phyloP scores from a whole-genome alignment of 2,329 filamentous ascomycete species.

The Ophiostoma sp. region DNA sequence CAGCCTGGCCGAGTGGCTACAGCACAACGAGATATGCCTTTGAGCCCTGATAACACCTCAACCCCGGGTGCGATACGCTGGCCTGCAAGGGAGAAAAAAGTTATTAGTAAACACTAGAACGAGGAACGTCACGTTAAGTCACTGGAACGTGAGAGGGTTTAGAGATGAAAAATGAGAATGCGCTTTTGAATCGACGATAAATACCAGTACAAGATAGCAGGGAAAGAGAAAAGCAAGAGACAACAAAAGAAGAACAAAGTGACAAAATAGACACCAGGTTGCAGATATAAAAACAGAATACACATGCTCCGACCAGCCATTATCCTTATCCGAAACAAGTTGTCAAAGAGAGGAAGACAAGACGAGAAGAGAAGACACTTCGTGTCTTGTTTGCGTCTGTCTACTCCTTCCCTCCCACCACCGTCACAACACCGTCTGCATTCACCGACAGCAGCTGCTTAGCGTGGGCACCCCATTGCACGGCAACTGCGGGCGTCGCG shows the following conservation, averaged over 20 bases:
- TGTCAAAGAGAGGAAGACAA: background rate
- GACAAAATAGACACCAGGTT: background rate
- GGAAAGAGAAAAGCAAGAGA: background rate
- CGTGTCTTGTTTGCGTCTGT: background rate
- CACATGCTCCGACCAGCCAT: background rate
- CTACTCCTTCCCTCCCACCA: constrained; percentile 60
- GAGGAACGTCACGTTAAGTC: no score
- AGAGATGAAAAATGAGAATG: background rate
- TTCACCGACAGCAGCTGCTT: constrained; percentile 74
- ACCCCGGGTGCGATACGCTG: background rate
- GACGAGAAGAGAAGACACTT: background rate
- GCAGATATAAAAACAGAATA: background rate
- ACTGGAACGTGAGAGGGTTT: no score
- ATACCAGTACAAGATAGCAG: background rate
- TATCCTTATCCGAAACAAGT: background rate
- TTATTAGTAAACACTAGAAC: no score
- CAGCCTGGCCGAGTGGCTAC: background rate
- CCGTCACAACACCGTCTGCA: constrained; percentile 70
- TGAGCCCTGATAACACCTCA: background rate
- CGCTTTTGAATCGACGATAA: background rate
- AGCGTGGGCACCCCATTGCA: constrained; percentile 76
- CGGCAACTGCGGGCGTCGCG: constrained; percentile 69
- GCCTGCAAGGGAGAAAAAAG: no score
- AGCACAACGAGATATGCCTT: no score
- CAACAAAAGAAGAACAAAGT: background rate